Base-by-base conservation (phyloP, 306 rosid species). In the Gastrolobium bilobum region DNA sequence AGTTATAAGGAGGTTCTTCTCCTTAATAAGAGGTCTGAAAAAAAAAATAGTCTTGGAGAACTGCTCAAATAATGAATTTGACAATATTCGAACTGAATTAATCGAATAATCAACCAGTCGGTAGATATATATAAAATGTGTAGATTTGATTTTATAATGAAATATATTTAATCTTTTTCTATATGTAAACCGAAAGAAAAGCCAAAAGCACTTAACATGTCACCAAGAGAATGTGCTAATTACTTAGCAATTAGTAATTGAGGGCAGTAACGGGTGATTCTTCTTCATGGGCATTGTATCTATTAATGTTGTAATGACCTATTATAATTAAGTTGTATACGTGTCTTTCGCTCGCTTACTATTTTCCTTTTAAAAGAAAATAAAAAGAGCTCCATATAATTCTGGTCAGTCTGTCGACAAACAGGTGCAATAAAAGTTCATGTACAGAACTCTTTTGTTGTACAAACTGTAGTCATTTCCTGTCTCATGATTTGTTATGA, bases 381-480 rank as follows among this genome's bases (percentile, higher is more conserved):
- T 26, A 42, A n/a, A 79, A 48, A 39, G 71, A 66, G 65, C 8
- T 9, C 42, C 68, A 67, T 71, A 47, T 30, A 52, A 5, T 70
- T 6, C 38, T 58, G 37, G 38, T 54, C 79, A 52, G 68, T 43
- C 43, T 43, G 56, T 69, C 68, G 46, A 57, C 52, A 44, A 75
- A 67, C 48, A 47, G 63, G 57, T 52, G 75, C 50, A 53, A 40
- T 77, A 77, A 65, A 76, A 20, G 59, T 14, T 14, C 37, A 33
- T 14, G 47, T 68, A 47, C 51, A 68, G 73, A 57, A 31, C 29
- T 60, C 73, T 59, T 31, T 50, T 65, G 61, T 39, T 58, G 81
- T 70, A 75, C 81, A 68, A 68, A 31, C 51, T 30, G 37, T 5
- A 43, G 29, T 48, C 70, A 26, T 9, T 57, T 58, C 47, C 76